phyloP scores from a whole-genome alignment of 179 eudicot genomes.

The Camellia oleifera region DNA sequence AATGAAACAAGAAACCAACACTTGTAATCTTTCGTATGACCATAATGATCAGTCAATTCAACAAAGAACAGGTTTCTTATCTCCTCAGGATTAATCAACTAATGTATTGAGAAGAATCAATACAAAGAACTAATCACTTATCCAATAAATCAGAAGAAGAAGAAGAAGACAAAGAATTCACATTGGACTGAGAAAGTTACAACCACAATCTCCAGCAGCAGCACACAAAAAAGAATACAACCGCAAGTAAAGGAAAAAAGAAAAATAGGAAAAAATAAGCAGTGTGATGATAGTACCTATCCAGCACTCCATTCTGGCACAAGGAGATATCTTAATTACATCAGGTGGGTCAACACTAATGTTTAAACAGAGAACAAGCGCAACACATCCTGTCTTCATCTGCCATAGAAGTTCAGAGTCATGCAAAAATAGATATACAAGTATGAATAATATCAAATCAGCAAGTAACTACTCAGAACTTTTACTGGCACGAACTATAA shows the following conservation, averaged over 20 bases:
- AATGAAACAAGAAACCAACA: not conserved
- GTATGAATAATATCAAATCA: not conserved
- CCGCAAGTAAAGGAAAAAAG: not conserved
- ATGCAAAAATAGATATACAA: not conserved
- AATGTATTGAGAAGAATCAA: not conserved
- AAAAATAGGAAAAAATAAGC: slow-evolving; percentile 6
- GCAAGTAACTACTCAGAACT: not conserved
- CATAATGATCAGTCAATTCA: not conserved
- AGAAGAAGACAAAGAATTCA: not conserved
- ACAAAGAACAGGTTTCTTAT: not conserved
- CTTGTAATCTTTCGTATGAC: not conserved
- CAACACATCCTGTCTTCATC: slow-evolving; percentile 99
- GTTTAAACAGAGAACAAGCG: slow-evolving; percentile 89
- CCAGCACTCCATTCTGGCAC: slow-evolving; percentile 99
- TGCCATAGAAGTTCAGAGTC: slow-evolving; percentile 34
- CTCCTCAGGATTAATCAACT: not conserved
- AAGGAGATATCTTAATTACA: slow-evolving; percentile 93
- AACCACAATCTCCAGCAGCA: not conserved
- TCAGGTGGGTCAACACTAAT: slow-evolving; percentile 95
- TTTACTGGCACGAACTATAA: not conserved
- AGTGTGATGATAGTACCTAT: slow-evolving; percentile 51
- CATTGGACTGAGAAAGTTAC: not conserved
- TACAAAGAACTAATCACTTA: no score
- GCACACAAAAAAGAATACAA: not conserved
- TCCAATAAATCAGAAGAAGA: no score